Evolutionary conservation across 169 alveolate genomes (phyloP), one percentile per base, ranked within the genome.

Genomic region (Babesia bigemina): DNA sequence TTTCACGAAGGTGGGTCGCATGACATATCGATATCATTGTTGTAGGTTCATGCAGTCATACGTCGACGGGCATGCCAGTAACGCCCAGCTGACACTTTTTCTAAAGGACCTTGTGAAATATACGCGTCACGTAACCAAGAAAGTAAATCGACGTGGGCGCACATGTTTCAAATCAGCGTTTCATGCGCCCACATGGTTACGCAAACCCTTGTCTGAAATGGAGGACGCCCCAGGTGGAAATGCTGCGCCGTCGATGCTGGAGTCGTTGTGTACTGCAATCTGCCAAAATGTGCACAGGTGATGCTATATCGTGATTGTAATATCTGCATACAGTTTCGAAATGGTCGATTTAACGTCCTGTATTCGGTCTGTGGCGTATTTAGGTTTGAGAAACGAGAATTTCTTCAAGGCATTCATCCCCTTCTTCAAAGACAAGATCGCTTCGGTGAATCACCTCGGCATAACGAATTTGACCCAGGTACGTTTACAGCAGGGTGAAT

Each of bases 401-500:
- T 74, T 74, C 49, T 83, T 75, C 86, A 42, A n/a, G 36, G 63
- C 63, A 8, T 83, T 83, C 56, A 49, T 83, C 10, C 86, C 85
- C 13, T 75, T 47, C 52, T 83, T 83, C 21, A 75, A 79, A 59
- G 76, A 73, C 26, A 48, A 60, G 17, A 29, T 75, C 42, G 29
- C 47, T 22, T 29, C 48, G 21, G 4, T 83, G 58, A 73, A 17
- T 52, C 17, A 73, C 26, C 70, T 66, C 10, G 69, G 45, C 52
- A 65, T 83, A 19, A 70, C 86, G 39, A 74, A 83, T 56, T 21
- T 83, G 28, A 72, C 88, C 14, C 88, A 81, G 88, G 88, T 70
- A 67, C n/a, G 62, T 49, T 4, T n/a, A 28, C 14, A 10, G 4
- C 55, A 29, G 1, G 22, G 26, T 4, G 9, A 36, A 58, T 16